phyloP scores from a whole-genome alignment of 441 rosid genomes.

The Kokia cookei region DNA sequence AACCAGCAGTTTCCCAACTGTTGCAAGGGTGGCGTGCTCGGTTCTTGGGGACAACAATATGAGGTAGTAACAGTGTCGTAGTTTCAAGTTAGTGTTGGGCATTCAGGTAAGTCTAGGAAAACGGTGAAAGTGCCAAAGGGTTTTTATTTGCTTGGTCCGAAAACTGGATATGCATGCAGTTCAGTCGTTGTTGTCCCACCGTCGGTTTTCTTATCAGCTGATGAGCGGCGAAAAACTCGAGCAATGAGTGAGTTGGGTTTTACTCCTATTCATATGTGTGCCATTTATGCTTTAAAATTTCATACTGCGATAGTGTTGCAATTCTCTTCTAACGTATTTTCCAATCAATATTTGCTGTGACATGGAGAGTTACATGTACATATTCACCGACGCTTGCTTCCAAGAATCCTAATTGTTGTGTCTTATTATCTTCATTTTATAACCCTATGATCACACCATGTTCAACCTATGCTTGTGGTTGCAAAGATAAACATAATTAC shows the following conservation, averaged over 20 bases:
- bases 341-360: conserved; percentile 31
- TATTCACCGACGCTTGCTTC: conserved; percentile 51
- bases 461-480: conserved; percentile 54
- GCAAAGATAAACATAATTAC: conserved; percentile 47
- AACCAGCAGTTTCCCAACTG: conserved; percentile 46
- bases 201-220: conserved; percentile 31
- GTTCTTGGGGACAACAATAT: conserved; percentile 50
- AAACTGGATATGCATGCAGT: conserved; percentile 53
- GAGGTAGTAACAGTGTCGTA: conserved; percentile 33
- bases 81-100: conserved; percentile 49
- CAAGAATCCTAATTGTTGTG: conserved; percentile 52
- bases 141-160: conserved; percentile 49
- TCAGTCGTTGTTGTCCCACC: conserved; percentile 41
- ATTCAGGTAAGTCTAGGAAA: conserved; percentile 49
- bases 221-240: conserved; percentile 43
- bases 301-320: background rate
- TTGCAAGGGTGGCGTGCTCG: conserved; percentile 49
- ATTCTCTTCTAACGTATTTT: background rate
- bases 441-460: conserved; percentile 47
- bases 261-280: background rate
- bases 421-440: conserved; percentile 55
- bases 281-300: background rate
- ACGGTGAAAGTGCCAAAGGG: conserved; percentile 44
- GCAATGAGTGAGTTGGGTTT: conserved; percentile 37
- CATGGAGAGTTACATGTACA: conserved; percentile 68